These are phyloP conservation scores for Colletotrichum sp. DNA, from an alignment of 2,329 filamentous ascomycete genomes.

Conservation along the genomic window DNA sequence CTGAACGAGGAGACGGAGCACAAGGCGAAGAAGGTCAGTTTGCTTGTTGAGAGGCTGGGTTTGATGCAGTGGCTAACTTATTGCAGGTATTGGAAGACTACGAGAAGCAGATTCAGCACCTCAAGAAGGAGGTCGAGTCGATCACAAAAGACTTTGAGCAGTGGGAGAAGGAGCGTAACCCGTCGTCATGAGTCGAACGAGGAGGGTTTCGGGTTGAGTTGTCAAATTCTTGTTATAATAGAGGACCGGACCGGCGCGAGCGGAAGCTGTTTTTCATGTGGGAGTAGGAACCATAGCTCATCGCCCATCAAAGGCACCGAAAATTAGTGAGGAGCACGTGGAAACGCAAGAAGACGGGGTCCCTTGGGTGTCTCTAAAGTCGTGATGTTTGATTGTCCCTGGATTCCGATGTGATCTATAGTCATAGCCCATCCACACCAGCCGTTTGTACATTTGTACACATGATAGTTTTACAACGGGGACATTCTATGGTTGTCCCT, in stretches of 20 bases:
- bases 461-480: conserved; percentile 17
- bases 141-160: conserved; percentile 62
- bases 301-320: background rate
- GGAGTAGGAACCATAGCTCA: background rate
- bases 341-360: background rate
- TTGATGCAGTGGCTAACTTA: conserved; percentile 18
- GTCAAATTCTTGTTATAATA: background rate
- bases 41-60: rapidly evolving
- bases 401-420: background rate
- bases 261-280: background rate
- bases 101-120: conserved; percentile 77
- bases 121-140: conserved; percentile 74
- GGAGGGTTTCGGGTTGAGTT: background rate
- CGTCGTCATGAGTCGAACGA: conserved; percentile 16
- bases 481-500: background rate
- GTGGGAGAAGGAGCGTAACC: conserved; percentile 58
- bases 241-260: background rate
- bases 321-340: background rate
- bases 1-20: conserved; percentile 74
- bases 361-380: background rate
- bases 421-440: conserved; percentile 1
- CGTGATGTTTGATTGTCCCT: background rate
- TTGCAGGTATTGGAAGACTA: conserved; percentile 78
- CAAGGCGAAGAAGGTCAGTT: conserved; percentile 74
- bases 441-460: conserved; percentile 15